These are phyloP conservation scores for Mastigamoeba balamuthi DNA, from an alignment of 78 protist species.

Conservation along the genomic window DNA sequence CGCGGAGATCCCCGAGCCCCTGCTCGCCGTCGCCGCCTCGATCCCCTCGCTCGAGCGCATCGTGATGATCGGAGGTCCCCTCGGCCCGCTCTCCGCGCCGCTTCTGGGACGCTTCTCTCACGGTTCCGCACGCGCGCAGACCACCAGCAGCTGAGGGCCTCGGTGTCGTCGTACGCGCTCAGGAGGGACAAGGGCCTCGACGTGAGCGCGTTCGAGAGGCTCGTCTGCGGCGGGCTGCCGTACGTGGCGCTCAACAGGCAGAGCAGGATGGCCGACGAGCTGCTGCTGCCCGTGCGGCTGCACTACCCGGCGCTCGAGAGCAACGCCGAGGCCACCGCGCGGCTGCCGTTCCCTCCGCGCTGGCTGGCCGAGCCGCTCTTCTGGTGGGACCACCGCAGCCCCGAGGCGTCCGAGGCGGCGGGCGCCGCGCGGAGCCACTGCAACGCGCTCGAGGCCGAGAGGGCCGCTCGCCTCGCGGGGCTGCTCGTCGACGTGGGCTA, in stretches of 20 bases:
- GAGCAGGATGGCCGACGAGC: constrained; percentile 16
- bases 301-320: neutral
- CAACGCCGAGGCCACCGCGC: neutral
- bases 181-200: neutral
- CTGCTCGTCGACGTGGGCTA: neutral
- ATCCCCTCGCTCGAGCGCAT: neutral
- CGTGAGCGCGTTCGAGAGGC: constrained; percentile 41
- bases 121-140: too few species aligned
- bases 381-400: constrained; percentile 2
- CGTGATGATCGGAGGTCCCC: constrained; percentile 28
- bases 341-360: neutral
- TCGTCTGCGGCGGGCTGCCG: neutral
- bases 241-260: constrained; percentile 11
- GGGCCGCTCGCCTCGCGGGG: neutral
- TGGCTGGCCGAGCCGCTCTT: neutral
- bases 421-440: neutral
- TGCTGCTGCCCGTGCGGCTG: neutral
- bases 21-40: constrained; percentile 17
- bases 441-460: constrained; percentile 12
- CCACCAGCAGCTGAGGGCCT: constrained; percentile 51
- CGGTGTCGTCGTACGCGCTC: neutral
- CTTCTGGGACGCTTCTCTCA: neutral
- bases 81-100: neutral
- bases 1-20: constrained; percentile 49
- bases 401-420: neutral